Percentiles rank a stretch among this genome's conserved stretches.
Evolutionary conservation across 2,329 filamentous ascomycete species (phyloP).

Genomic region (Drechslerella stenobrocha): DNA sequence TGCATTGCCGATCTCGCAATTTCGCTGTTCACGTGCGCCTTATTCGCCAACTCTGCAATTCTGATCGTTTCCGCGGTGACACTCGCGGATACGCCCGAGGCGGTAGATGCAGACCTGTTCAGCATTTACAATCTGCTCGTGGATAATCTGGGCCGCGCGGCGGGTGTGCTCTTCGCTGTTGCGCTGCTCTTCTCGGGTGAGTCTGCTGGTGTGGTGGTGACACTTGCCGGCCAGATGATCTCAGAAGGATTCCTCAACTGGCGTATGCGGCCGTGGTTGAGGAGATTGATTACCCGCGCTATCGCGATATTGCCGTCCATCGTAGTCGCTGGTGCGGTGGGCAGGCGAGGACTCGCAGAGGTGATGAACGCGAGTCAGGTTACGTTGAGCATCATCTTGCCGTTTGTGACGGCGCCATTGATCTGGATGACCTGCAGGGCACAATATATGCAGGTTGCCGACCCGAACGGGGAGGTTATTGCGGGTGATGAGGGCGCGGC

Average conservation of each 20-base stretch:
- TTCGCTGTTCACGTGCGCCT: slow-evolving; percentile 77
- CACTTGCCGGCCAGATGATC: slow-evolving; percentile 87
- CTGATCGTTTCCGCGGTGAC: slow-evolving; percentile 79
- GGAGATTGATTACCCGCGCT: slow-evolving; percentile 73
- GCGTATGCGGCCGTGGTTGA: slow-evolving; percentile 74
- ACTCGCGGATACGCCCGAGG: slow-evolving; percentile 66
- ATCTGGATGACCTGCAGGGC: slow-evolving; percentile 82
- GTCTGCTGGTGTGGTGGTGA: slow-evolving; percentile 83
- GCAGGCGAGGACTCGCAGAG: slow-evolving; percentile 68
- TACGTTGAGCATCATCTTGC: slow-evolving; percentile 74
- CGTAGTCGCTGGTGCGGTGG: slow-evolving; percentile 78
- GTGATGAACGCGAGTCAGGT: slow-evolving; percentile 79
- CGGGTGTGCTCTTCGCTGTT: slow-evolving; percentile 81
- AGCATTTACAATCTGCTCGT: slow-evolving; percentile 76
- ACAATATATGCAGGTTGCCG: slow-evolving; percentile 74
- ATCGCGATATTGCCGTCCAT: slow-evolving; percentile 82
- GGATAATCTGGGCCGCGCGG: slow-evolving; percentile 69
- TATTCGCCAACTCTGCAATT: slow-evolving; percentile 82
- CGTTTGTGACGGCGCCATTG: slow-evolving; percentile 79
- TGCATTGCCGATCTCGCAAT: slow-evolving; percentile 71
- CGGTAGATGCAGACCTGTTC: slow-evolving; percentile 75
- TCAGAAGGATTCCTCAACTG: slow-evolving; percentile 79
- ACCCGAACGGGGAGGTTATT: slow-evolving; percentile 49
- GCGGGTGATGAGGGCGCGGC: slow-evolving; percentile 53
- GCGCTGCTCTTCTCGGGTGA: slow-evolving; percentile 78